phyloP scores from a whole-genome alignment of 352 stramenopile genomes.

The Globisporangium alternatum region DNA sequence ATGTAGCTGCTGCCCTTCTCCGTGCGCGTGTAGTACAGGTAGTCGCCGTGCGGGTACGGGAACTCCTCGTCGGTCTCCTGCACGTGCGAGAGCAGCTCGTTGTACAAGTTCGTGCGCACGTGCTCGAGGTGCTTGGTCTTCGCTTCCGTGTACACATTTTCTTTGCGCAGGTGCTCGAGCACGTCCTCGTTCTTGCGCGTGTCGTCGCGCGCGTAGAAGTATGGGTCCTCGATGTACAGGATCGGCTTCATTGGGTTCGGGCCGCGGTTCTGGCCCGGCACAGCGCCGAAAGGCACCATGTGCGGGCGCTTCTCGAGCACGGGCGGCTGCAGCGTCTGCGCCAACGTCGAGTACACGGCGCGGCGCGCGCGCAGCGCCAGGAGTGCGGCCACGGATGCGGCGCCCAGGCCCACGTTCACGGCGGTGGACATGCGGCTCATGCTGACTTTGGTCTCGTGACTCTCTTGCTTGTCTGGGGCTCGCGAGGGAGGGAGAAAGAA shows the following conservation, averaged over 20 bases:
- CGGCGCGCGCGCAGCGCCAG: constrained; percentile 56
- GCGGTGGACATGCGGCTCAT: constrained; percentile 55
- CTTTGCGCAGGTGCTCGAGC: constrained; percentile 87
- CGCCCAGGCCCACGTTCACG: constrained; percentile 53
- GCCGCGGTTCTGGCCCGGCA: constrained; percentile 78
- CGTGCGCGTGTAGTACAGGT: constrained; percentile 88
- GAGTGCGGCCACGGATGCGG: constrained; percentile 50
- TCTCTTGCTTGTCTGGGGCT: background rate
- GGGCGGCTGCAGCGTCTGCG: constrained; percentile 40
- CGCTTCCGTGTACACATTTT: constrained; percentile 92
- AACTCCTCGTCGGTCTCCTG: constrained; percentile 87
- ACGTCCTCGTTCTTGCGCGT: constrained; percentile 90
- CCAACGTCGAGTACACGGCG: constrained; percentile 55
- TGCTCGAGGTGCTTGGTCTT: constrained; percentile 85
- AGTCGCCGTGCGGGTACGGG: constrained; percentile 78
- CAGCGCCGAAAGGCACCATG: constrained; percentile 82
- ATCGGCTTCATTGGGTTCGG: constrained; percentile 88
- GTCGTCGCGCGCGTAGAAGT: constrained; percentile 96
- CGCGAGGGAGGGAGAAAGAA: background rate
- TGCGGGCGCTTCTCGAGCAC: constrained; percentile 67
- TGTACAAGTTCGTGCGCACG: constrained; percentile 88
- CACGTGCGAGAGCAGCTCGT: constrained; percentile 90
- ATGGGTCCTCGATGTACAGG: constrained; percentile 90
- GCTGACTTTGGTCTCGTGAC: background rate
- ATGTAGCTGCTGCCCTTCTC: constrained; percentile 84